Conservation (phyloP, 768 basidiomycete species). For the Boletus rufocinnamomeus region DNA sequence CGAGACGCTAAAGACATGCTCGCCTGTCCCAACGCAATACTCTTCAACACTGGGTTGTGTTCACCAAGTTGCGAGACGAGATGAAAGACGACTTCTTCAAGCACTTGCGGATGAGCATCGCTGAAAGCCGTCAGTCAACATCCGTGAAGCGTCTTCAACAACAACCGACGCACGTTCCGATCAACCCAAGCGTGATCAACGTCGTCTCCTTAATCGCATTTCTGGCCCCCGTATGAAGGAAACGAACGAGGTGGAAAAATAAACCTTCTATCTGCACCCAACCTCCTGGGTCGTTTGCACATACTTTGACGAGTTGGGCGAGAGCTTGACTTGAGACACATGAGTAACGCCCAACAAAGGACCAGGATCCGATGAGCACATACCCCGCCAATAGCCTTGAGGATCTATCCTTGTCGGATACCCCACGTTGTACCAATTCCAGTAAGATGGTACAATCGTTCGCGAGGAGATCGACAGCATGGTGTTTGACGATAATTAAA, state of each 20-base stretch:
- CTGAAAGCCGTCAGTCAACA: slow-evolving; percentile 27
- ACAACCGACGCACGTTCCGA: slow-evolving; percentile 42
- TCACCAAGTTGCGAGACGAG: slow-evolving; percentile 69
- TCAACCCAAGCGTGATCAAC: slow-evolving; percentile 58
- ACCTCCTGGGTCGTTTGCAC: slow-evolving; percentile 37
- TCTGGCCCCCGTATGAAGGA: slow-evolving; percentile 46
- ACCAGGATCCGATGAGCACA: slow-evolving; percentile 19
- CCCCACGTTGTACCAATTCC: slow-evolving; percentile 47
- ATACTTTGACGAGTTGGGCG: slow-evolving; percentile 47
- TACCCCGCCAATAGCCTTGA: slow-evolving; percentile 73
- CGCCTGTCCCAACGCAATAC: slow-evolving; percentile 69
- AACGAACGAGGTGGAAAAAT: slow-evolving; percentile 48
- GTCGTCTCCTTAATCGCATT: slow-evolving; percentile 61
- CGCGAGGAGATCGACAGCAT: slow-evolving; percentile 32
- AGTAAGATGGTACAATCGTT: slow-evolving; percentile 35
- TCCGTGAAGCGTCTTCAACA: neutral
- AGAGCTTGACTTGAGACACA: slow-evolving; percentile 43
- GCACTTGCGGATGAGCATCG: slow-evolving; percentile 48
- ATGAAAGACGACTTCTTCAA: slow-evolving; percentile 60
- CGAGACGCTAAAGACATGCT: slow-evolving; percentile 10
- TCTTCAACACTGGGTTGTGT: slow-evolving; percentile 67
- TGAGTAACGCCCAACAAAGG: slow-evolving; percentile 11
- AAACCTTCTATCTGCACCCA: slow-evolving; percentile 40
- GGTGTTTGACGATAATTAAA: slow-evolving; percentile 44
- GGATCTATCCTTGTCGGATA: slow-evolving; percentile 56